A percentile compares a stretch with the other conserved stretches of the same genome.
phyloP scores from a whole-genome alignment of 2,329 filamentous ascomycete genomes.

The Fusarium longipes region DNA sequence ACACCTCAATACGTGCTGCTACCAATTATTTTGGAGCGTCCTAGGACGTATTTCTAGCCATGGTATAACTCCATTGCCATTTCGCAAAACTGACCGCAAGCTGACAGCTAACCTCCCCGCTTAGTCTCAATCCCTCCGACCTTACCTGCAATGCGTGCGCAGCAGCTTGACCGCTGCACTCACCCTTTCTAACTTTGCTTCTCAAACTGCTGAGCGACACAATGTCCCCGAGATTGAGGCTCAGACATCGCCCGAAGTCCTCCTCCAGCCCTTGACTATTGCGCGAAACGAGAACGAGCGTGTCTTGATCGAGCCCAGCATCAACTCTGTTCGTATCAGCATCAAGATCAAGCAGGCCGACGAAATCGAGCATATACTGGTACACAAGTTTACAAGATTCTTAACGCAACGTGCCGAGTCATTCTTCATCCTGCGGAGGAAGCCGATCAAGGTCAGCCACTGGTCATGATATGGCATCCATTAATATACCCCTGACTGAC shows the following conservation, averaged over 20 bases:
- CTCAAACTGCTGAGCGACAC: slow-evolving; percentile 94
- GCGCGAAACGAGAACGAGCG: slow-evolving; percentile 97
- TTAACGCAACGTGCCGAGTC: slow-evolving; percentile 84
- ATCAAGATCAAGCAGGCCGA: slow-evolving; percentile 99
- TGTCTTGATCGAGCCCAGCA: slow-evolving; percentile 93
- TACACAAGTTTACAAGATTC: slow-evolving; percentile 98
- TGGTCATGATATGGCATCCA: neutral
- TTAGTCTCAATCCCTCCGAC: slow-evolving; percentile 94
- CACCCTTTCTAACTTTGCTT: slow-evolving; percentile 91
- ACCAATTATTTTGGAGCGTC: slow-evolving; percentile 14
- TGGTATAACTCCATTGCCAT: slow-evolving; percentile 31
- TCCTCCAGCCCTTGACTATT: slow-evolving; percentile 90
- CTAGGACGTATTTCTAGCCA: slow-evolving; percentile 23
- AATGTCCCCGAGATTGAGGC: slow-evolving; percentile 99
- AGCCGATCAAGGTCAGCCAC: slow-evolving; percentile 85
- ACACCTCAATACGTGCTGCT: slow-evolving; percentile 24
- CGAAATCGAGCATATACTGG: slow-evolving; percentile 97
- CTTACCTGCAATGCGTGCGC: slow-evolving; percentile 95
- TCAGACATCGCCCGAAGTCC: slow-evolving; percentile 89
- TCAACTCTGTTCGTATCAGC: slow-evolving; percentile 97
- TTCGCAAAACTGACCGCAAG: slow-evolving; percentile 4
- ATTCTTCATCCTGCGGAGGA: slow-evolving; percentile 95
- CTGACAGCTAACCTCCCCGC: slow-evolving; percentile 34
- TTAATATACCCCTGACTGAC: slow-evolving; percentile 31
- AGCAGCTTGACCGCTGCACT: slow-evolving; percentile 94